Base-by-base conservation (phyloP, 2,329 filamentous ascomycete genomes). In the Aspergillus texensis region DNA sequence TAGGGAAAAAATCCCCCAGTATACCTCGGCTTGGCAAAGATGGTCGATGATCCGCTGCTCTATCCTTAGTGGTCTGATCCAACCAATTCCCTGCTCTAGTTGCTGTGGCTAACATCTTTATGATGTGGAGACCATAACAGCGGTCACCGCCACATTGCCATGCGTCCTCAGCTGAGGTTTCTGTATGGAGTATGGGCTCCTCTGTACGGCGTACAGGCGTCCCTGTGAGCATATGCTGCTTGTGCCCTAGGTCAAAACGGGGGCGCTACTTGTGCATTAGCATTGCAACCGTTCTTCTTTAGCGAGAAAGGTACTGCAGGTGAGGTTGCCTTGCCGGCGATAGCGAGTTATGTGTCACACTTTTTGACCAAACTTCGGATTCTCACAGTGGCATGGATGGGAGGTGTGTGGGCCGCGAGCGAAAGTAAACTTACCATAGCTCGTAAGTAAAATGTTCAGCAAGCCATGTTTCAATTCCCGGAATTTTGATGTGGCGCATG, bases 231-330 rank as follows among this genome's bases (percentile, higher is more conserved):
- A 32, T n/a, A 57, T 62, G 57, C 43, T 39, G 45, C 45, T 39
- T 57, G 53, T 32, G 39, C 32, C 41, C 55, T 60, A 58, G 53
- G 46, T 39, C 36, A 54, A 28, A 46, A 63, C 26, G 57, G 56
- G 61, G 45, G 46, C 39, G 54, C 39, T 62, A 54, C 41, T 59
- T 52, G 14, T 70, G 68, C 67, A 70, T 70, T 66, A 67, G 67
- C 55, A 67, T 56, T 57, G 60, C 57, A n/a, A 52, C 48, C 16
- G 28, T 63, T 53, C 56, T 57, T 46, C 36, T 48, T 60, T 58
- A 62, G 61, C 34, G 61, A 62, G 10, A 28, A 52, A 48, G 21
- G 59, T 67, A 63, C 65, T 68, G 67, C 65, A 66, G 63, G 66
- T 62, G 62, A 61, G 61, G 62, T 69, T 66, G 62, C 65, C 66